Conservation (phyloP, 441 rosid genomes). For the Isatis lusitanica region DNA sequence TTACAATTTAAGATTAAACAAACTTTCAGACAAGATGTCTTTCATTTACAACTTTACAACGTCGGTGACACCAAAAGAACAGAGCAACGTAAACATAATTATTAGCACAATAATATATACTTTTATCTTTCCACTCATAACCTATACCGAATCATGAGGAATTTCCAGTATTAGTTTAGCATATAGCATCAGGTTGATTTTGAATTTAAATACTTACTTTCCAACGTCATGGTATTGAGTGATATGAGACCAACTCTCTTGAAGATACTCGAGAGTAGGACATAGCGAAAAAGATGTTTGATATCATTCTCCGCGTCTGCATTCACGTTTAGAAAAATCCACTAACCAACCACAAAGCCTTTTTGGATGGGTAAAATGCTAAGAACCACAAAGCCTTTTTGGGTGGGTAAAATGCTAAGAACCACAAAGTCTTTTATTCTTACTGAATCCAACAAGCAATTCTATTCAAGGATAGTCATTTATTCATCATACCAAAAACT, state of each 20-base stretch:
- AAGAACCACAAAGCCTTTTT: no score
- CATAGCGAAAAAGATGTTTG: conserved; percentile 50
- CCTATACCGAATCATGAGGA: conserved; percentile 22
- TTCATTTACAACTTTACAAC: not conserved
- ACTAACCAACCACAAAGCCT: not conserved
- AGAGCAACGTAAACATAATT: not conserved
- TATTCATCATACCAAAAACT: not conserved
- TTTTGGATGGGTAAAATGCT: no score
- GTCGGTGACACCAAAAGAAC: not conserved
- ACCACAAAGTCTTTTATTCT: not conserved
- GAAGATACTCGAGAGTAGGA: conserved; percentile 32
- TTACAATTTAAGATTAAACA: not conserved
- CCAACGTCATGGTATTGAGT: no score
- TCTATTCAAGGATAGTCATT: not conserved
- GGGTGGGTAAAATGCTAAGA: no score
- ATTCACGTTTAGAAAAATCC: not conserved
- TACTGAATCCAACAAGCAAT: not conserved
- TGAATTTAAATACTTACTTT: no score
- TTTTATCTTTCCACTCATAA: conserved; percentile 5
- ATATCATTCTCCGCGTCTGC: conserved; percentile 49
- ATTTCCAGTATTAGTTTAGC: conserved; percentile 37
- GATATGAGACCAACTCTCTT: no score
- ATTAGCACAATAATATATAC: not conserved
- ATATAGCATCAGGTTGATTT: conserved; percentile 29
- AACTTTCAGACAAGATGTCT: not conserved